phyloP scores from a whole-genome alignment of 2,329 filamentous ascomycete genomes.

The Cladosporium colombiae region DNA sequence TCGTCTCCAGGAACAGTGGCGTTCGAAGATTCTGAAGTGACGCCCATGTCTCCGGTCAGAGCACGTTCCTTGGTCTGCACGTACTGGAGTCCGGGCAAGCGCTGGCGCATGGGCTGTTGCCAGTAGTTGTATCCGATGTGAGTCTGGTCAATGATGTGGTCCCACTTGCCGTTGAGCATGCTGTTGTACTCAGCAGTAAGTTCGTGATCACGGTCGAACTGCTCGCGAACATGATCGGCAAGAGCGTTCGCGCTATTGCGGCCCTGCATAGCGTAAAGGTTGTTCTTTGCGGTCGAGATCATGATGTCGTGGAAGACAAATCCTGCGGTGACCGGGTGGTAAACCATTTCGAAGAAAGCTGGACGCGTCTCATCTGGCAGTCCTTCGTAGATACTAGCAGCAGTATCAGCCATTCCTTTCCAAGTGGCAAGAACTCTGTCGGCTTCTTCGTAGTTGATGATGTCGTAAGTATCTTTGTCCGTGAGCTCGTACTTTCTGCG shows the following conservation, averaged over 20 bases:
- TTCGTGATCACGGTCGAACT: conserved; percentile 59
- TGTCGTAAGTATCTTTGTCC: conserved; percentile 59
- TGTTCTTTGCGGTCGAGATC: conserved; percentile 54
- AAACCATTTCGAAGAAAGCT: conserved; percentile 64
- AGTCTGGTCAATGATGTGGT: conserved; percentile 54
- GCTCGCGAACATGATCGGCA: conserved; percentile 53
- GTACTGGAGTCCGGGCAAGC: conserved; percentile 61
- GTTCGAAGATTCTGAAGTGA: conserved; percentile 66
- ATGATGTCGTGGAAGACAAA: conserved; percentile 58
- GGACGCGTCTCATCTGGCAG: conserved; percentile 54
- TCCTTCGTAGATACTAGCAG: conserved; percentile 58
- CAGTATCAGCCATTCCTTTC: conserved; percentile 53
- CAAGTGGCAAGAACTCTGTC: conserved; percentile 59
- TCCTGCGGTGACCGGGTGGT: conserved; percentile 62
- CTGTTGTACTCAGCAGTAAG: conserved; percentile 60
- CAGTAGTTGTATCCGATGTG: conserved; percentile 55
- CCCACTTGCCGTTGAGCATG: conserved; percentile 62
- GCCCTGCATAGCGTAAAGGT: conserved; percentile 57
- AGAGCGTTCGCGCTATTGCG: conserved; percentile 58
- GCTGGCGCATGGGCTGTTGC: conserved; percentile 74
- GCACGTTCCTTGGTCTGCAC: conserved; percentile 60
- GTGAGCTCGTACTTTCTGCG: conserved; percentile 65
- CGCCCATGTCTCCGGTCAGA: conserved; percentile 63
- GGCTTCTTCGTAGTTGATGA: conserved; percentile 66
- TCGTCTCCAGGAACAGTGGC: conserved; percentile 69